Evolutionary conservation across 2,329 filamentous ascomycete genomes (phyloP), one percentile per base, ranked within the genome.

Genomic region (Whalleya microplaca): DNA sequence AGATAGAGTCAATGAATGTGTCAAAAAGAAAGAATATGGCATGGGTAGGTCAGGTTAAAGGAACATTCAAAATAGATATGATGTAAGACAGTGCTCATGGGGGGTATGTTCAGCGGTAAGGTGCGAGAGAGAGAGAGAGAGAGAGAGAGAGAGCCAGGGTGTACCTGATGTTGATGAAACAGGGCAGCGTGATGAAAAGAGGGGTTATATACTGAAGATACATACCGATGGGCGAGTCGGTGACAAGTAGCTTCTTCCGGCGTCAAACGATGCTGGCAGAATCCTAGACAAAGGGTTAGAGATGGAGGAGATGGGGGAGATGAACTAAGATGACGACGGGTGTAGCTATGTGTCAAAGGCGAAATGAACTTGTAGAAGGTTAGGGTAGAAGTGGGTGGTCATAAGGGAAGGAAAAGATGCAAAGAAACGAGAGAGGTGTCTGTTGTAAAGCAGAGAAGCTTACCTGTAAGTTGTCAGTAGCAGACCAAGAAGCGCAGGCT

Each of bases 181-280:
- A 14, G 14, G 23, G 9, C 23, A 27, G 9, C 41, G 19, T 4
- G 19, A 41, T 51, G 23, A 45, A 47, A 56, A 41, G 12, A 47
- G 12, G 45, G 18, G 14, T 32, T 20, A 45, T 21, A 41, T 9
- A 54, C 55, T 53, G 41, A 58, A 46, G 41, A 47, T 20, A 41
- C 20, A 21, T 53, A 42, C 41, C 37, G 23, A 27, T 27, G 4
- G 9, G 23, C 23, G 23, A 18, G n/a, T 48, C 37, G 43, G 45
- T 19, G 16, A 44, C 14, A 37, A 29, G 21, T 16, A 18, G 16
- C 6, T 37, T 45, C 19, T 41, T 21, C 41, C 2, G 18, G 20
- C 2, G 40, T 48, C 37, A 9, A 19, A 21, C 8, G 18, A 18
- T 16, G 23, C 29, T 16, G 32, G 41, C 21, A 21, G 37, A 21